Base-by-base conservation (phyloP, 257 asterid genomes). In the Solanum tacnaense region DNA sequence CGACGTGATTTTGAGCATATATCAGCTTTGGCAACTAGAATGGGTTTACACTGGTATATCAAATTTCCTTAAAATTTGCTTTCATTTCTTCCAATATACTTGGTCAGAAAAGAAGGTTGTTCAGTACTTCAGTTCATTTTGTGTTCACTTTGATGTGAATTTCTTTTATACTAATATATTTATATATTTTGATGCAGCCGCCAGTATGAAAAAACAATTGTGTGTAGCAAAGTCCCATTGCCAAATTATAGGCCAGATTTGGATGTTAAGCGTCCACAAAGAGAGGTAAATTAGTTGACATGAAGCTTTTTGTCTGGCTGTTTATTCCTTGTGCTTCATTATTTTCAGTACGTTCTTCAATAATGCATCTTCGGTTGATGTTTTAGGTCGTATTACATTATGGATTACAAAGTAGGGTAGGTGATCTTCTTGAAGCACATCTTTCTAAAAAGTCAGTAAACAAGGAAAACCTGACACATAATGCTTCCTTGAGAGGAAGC, bases 191-290 rank as follows among this genome's bases (percentile, higher is more conserved):
- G 70, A 87, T 92, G 94, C 98, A 96, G 99, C 89, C 93, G 92
- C 67, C 98, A 91, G 88, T 96, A 94, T 92, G 93, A 86, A 13
- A 94, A 93, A 91, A 94, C 91, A 46, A 92, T 96, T 87, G 98
- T 93, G 65, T 89, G 94, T 86, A 95, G 99, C 90, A 96, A 95
- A 93, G 93, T 89, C 65, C 98, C 96, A 52, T 91, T 96, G 92
- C 98, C 99, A 87, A 95, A 96, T 89, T 96, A 96, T 91, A 93
- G 99, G 92, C 89, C 99, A 49, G 99, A 96, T 92, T 90, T 96
- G 93, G 99, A 96, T 91, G 90, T 65, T 90, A 96, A 93, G 93
- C 96, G 98, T 71, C 99, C 99, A 29, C 98, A 95, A 86, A 93
- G 99, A 89, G 99, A 94, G 98, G 99, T 96, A 90, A 84, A 65